A percentile compares a stretch with the other conserved stretches of the same genome.
Conservation (phyloP, 1,284 basidiomycete genomes). For the Trichosporon sp. region DNA sequence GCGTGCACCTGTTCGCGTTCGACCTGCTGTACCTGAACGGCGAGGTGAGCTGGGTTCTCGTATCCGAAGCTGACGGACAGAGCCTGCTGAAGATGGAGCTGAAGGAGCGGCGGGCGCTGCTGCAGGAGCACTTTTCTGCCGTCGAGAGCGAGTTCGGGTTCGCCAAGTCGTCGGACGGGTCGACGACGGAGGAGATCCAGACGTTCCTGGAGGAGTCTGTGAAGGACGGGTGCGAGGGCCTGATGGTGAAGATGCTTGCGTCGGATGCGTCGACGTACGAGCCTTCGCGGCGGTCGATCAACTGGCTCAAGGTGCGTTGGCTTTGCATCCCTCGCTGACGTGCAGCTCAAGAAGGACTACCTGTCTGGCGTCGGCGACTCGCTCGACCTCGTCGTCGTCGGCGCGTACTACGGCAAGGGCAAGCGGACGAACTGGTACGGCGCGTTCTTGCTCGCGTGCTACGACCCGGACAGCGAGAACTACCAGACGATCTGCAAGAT, state of each 20-base stretch:
- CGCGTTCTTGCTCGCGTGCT: slow-evolving; percentile 91
- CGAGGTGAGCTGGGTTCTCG: slow-evolving; percentile 41
- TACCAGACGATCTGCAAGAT: slow-evolving; percentile 98
- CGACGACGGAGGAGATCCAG: slow-evolving; percentile 90
- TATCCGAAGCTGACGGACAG: slow-evolving; percentile 24
- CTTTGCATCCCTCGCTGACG: not conserved
- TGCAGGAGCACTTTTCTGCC: slow-evolving; percentile 72
- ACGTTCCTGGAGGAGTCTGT: slow-evolving; percentile 92
- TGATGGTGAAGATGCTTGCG: slow-evolving; percentile 99
- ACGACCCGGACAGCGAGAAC: slow-evolving; percentile 82
- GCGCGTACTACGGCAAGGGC: slow-evolving; percentile 94
- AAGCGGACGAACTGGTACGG: slow-evolving; percentile 96
- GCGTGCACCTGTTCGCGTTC: slow-evolving; percentile 57
- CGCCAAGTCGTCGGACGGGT: slow-evolving; percentile 83
- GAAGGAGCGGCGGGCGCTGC: slow-evolving; percentile 65
- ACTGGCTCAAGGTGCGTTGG: slow-evolving; percentile 85
- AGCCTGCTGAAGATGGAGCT: slow-evolving; percentile 46
- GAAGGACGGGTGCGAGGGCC: slow-evolving; percentile 94
- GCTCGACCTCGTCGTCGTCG: slow-evolving; percentile 92
- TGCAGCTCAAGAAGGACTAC: slow-evolving; percentile 92
- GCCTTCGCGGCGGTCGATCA: slow-evolving; percentile 87
- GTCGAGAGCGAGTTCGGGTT: slow-evolving; percentile 90
- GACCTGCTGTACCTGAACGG: slow-evolving; percentile 58
- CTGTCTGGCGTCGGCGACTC: slow-evolving; percentile 96
- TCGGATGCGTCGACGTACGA: slow-evolving; percentile 89